These are phyloP conservation scores for Mycothermus thermophilus DNA, from an alignment of 495 filamentous ascomycete genomes.

Conservation along the genomic window DNA sequence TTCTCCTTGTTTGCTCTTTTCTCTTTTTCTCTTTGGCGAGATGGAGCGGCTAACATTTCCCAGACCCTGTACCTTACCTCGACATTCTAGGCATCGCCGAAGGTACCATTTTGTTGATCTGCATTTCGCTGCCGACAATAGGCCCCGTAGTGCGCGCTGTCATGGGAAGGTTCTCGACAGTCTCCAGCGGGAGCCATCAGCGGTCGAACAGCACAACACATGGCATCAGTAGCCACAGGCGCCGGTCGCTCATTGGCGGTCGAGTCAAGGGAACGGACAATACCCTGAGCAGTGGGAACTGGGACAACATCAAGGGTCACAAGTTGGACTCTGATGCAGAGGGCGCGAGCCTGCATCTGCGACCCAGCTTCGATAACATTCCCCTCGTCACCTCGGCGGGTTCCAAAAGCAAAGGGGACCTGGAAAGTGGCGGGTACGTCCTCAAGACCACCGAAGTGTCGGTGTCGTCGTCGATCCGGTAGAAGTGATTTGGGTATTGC, in stretches of 20 bases:
- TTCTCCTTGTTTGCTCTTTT: not conserved
- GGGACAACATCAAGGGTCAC: not conserved
- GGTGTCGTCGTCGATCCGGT: constrained; percentile 1
- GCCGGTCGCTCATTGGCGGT: not conserved
- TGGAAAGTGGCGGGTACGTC: not conserved
- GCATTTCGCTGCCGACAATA: constrained; percentile 4
- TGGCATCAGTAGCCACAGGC: not conserved
- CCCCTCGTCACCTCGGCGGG: not conserved
- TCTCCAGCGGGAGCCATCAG: not conserved
- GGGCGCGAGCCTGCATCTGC: not conserved
- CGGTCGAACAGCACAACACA: not conserved
- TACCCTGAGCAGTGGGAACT: not conserved
- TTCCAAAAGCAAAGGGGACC: not conserved
- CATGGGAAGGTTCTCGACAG: not conserved
- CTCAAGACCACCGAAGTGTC: constrained; percentile 2
- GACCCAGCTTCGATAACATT: constrained; percentile 5
- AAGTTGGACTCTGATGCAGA: constrained; percentile 1
- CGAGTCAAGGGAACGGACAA: not conserved
- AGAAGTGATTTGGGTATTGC: too few species aligned
- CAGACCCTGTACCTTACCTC: constrained; percentile 6
- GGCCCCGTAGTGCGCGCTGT: constrained; percentile 1
- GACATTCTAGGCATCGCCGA: constrained; percentile 5
- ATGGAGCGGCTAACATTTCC: not conserved
- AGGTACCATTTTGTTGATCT: constrained; percentile 3
- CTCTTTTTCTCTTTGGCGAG: not conserved